Evolutionary conservation across 495 filamentous ascomycete genomes (phyloP).

Genomic region (Podospora pseudocomata): DNA sequence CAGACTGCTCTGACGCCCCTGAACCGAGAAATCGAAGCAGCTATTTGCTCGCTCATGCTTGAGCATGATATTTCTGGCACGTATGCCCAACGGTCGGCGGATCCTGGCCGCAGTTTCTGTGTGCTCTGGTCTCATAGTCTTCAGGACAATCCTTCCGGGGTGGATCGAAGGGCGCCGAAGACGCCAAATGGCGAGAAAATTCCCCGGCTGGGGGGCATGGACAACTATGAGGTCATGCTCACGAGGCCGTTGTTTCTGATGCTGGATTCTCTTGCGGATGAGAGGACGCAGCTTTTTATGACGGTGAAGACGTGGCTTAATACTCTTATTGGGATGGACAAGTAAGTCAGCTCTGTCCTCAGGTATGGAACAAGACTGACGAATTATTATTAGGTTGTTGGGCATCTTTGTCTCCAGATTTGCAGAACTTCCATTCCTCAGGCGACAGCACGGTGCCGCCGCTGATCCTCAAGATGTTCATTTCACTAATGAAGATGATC

Average conservation of each 20-base stretch:
- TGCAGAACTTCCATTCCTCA: constrained; percentile 51
- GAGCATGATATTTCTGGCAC: constrained; percentile 48
- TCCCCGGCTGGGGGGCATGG: constrained; percentile 46
- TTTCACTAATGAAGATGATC: constrained; percentile 56
- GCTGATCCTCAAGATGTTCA: constrained; percentile 7
- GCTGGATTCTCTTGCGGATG: constrained; percentile 73
- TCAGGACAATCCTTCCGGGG: constrained; percentile 51
- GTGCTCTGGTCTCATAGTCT: constrained; percentile 78
- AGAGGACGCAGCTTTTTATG: constrained; percentile 67
- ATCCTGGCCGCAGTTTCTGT: constrained; percentile 61
- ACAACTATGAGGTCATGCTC: constrained; percentile 65
- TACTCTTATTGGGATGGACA: constrained; percentile 63
- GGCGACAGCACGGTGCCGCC: constrained; percentile 26
- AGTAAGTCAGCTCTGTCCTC: constrained; percentile 37
- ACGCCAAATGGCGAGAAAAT: constrained; percentile 46
- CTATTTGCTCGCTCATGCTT: constrained; percentile 71
- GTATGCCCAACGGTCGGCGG: constrained; percentile 50
- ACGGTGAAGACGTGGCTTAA: constrained; percentile 80
- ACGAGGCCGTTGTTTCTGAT: constrained; percentile 78
- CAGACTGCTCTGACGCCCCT: constrained; percentile 56
- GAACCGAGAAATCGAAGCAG: constrained; percentile 67
- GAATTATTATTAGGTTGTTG: constrained; percentile 44
- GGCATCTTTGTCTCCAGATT: constrained; percentile 55
- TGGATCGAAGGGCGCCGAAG: constrained; percentile 47
- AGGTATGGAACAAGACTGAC: constrained; percentile 1